Base-by-base conservation (phyloP, 495 filamentous ascomycete genomes). In the Talaromyces stipitatus region DNA sequence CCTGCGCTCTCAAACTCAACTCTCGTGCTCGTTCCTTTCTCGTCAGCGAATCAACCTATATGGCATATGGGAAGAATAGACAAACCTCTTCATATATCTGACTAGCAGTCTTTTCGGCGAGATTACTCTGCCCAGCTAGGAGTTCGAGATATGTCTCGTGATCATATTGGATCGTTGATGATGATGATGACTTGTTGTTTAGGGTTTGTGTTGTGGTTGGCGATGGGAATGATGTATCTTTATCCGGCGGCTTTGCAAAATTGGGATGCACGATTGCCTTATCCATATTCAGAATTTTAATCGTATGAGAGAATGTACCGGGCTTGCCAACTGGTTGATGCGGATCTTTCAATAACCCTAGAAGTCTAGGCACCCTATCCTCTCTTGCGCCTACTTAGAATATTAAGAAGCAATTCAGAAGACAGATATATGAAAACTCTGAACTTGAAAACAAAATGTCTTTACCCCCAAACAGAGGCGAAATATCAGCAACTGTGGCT, bases 141-240 rank as follows among this genome's bases (percentile, higher is more conserved):
- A 70, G 57, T 33, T 66, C 62, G 4, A 70, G 62, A 47, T 68
- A 70, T 41, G 59, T 57, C 54, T 70, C 67, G 26, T 70, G 65
- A 52, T 70, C 67, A 54, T 70, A 70, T 46, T 61, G 64, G 52
- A 68, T 57, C 10, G 54, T 41, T 1, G 52, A 52, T 18, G 22
- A 58, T 48, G 27, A 59, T 57, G 58, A 10, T n/a, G n/a, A 16
- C n/a, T 46, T 3, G 45, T 48, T 48, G 16, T 48, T 11, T 24
- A 20, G 22, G 20, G 22, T 24, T 14, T 48, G 10, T 27, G 24
- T 27, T 5, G 45, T 48, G 32, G 32, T 36, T 41, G n/a, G 36
- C 1, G 36, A 41, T 41, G n/a, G 9, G 36, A 41, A 16, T 8
- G 36, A 41, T 18, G 36, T 1, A 5, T 4, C 1, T 18, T 41